Evolutionary conservation across 2,329 filamentous ascomycete genomes (phyloP), one percentile per base, ranked within the genome.

Genomic region (Aspergillus spinulosporus): DNA sequence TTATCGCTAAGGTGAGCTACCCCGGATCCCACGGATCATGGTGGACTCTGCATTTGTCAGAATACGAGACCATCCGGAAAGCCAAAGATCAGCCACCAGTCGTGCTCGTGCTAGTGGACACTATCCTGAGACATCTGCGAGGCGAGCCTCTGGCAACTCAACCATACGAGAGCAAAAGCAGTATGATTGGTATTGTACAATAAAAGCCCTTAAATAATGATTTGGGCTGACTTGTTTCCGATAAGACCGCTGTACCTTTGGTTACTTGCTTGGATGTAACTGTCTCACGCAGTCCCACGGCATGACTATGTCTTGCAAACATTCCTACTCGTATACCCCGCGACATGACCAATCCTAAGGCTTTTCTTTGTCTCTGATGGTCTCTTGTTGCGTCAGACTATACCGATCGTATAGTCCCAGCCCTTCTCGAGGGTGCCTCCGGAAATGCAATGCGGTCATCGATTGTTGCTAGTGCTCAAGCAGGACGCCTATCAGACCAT

Each of bases 121-220:
- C 29, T 34, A 49, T 45, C 14, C 45, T 55, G 54, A 52, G 48
- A 56, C 46, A 52, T 56, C 31, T 45, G 40, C 40, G 28, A 52
- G 29, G 40, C 40, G 37, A 31, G 40, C 36, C 21, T 29, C 21
- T 39, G 42, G 15, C 42, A 46, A 32, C 39, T 12, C 21, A 15
- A 11, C 29, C 32, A 39, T 11, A 12, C 39, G 44, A 29, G 12
- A 44, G 11, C n/a, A 26, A 12, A 3, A n/a, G 14, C 1, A 14
- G 21, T 21, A 21, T 21, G 36, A 31, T n/a, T 53, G 51, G 46
- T 42, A 32, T 34, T 26, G 14, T 32, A 39, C 11, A 1, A 8
- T 29, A 11, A 11, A 15, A 29, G 32, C n/a, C 50, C 40, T 9
- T 34, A 40, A 5, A n/a, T 32, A 8, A 14, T 29, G 28, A 42